Percentiles rank a stretch among this genome's conserved stretches.
phyloP scores from a whole-genome alignment of 2,329 filamentous ascomycete species.

The Trichoderma koningii region DNA sequence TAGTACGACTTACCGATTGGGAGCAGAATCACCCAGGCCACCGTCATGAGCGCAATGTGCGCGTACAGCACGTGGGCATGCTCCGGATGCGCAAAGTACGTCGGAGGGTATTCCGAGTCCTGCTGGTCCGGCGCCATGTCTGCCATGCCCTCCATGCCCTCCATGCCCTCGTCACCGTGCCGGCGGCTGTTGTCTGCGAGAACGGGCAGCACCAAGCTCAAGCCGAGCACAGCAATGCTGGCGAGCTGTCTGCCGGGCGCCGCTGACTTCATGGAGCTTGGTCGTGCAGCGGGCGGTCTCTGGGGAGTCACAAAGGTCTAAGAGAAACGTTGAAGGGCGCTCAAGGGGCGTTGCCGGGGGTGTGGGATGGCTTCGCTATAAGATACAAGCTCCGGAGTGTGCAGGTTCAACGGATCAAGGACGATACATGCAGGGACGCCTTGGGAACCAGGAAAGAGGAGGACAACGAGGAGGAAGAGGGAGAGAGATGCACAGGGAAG shows the following conservation, averaged over 20 bases:
- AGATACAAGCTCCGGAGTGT: not conserved
- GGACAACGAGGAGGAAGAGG: not conserved
- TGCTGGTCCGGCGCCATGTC: slow-evolving; percentile 22
- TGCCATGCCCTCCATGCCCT: slow-evolving; percentile 3
- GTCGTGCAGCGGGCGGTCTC: not conserved
- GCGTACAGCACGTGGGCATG: slow-evolving; percentile 61
- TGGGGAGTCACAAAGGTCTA: not conserved
- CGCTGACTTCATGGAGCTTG: slow-evolving; percentile 23
- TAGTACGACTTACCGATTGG: slow-evolving; percentile 60
- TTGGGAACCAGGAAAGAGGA: not conserved
- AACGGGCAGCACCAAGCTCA: slow-evolving; percentile 19
- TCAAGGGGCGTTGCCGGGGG: not conserved
- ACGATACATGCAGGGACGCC: slow-evolving; percentile 8
- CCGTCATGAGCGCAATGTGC: slow-evolving; percentile 70
- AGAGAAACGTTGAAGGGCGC: not conserved
- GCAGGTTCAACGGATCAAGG: slow-evolving; percentile 12
- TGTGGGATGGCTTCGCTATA: not conserved
- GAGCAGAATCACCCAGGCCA: slow-evolving; percentile 72
- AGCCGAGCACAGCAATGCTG: slow-evolving; percentile 26
- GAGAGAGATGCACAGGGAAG: not conserved
- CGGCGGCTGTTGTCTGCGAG: slow-evolving; percentile 30
- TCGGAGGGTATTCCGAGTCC: slow-evolving; percentile 46
- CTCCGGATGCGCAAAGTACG: slow-evolving; percentile 61
- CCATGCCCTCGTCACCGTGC: slow-evolving; percentile 27
- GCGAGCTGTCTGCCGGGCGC: slow-evolving; percentile 8